Evolutionary conservation across 495 filamentous ascomycete species (phyloP), one percentile per base, ranked within the genome.

Genomic region (Penicillium goetzii): DNA sequence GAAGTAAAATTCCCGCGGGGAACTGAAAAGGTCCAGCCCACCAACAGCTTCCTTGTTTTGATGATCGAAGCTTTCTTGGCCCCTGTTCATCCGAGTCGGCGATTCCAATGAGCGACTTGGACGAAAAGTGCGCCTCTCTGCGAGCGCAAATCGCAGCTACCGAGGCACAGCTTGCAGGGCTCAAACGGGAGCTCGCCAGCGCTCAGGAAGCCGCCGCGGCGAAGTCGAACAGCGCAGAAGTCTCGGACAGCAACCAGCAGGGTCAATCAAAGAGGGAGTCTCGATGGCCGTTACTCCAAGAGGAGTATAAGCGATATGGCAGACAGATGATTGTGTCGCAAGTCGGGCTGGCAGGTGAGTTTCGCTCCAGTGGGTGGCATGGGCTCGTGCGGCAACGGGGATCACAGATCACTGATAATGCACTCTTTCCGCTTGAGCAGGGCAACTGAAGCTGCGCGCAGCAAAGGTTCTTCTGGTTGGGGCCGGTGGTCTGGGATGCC

Each of bases 261-360:
- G n/a, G 6, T n/a, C 52, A 38, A 15, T 12, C 38, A 49, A 33
- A 41, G 47, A 15, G 21, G 19, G 0, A 50, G 23, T 76, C 75
- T 60, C 84, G 77, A 63, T 90, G 88, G 89, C 88, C 88, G 0
- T 74, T 94, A 10, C 72, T 74, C 0, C 75, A 72, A 28, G 83
- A 89, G 33, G 92, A 96, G 70, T 94, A 97, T 68, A 83, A 81
- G 64, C 85, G 93, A 55, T 99, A 99, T 80, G 92, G 92, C 5
- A 83, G 95, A 43, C 95, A 99, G 75, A 89, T 99, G 80, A 94
- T 97, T 49, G 84, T 99, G 40, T 89, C 92, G 0, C 86, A 90
- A 60, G 82, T 99, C 61, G 94, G 93, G 3, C 81, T 97, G 28
- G 80, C 87, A 73, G 92, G 91, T 90, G 62, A 40, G 72, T 62